Conservation (phyloP, 495 filamentous ascomycete species). For the Penicillium bovifimosum region DNA sequence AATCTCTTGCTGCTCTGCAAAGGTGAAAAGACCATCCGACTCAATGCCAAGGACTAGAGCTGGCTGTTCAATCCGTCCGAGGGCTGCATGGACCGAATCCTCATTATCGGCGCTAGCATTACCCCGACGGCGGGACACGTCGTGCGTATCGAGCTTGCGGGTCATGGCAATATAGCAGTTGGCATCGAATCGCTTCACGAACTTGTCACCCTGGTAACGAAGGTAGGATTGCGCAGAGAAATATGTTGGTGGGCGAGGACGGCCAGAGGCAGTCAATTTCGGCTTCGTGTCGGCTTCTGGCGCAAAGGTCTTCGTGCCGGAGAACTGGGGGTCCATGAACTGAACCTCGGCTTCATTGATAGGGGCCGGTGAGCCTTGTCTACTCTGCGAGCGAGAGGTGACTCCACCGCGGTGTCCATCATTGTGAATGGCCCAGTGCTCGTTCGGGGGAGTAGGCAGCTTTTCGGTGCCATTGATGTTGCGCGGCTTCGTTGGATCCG, state of each 20-base stretch:
- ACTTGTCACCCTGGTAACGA: conserved; percentile 95
- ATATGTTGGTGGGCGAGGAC: conserved; percentile 67
- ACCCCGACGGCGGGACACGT: conserved; percentile 70
- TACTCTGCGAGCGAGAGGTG: conserved; percentile 30
- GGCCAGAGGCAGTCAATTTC: conserved; percentile 18
- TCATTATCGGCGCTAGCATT: conserved; percentile 33
- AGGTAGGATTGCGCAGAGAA: conserved; percentile 98
- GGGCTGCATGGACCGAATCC: conserved; percentile 59
- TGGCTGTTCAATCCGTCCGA: conserved; percentile 81
- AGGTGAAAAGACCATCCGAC: conserved; percentile 92
- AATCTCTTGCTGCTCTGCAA: conserved; percentile 89
- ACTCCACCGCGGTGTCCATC: conserved; percentile 72
- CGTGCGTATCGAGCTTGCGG: conserved; percentile 97
- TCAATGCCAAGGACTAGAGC: conserved; percentile 88
- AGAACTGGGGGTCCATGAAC: conserved; percentile 72
- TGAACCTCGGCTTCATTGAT: conserved; percentile 28
- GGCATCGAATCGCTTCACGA: conserved; percentile 92
- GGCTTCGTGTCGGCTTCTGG: conserved; percentile 15
- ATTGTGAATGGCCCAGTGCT: conserved; percentile 93
- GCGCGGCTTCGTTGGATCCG: conserved; percentile 73
- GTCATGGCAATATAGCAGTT: conserved; percentile 99
- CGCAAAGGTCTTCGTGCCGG: conserved; percentile 54
- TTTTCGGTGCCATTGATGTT: conserved; percentile 64
- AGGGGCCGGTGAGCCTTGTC: conserved; percentile 31
- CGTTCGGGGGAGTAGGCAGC: conserved; percentile 63